Conservation (phyloP, 139 green algal species). For the Microglena sp. region DNA sequence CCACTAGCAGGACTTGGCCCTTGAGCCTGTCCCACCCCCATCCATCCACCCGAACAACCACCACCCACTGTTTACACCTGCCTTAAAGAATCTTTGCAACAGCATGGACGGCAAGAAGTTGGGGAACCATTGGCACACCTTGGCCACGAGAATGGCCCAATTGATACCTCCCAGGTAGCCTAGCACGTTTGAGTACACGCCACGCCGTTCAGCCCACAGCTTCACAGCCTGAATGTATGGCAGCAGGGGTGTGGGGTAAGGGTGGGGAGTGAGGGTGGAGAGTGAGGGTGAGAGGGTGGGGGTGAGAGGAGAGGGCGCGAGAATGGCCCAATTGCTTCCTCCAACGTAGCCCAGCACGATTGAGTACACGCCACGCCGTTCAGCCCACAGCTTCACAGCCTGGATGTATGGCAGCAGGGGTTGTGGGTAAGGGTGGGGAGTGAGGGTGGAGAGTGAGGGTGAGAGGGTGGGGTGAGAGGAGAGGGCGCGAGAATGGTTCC, state of each 20-base stretch:
- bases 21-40: slow-evolving; percentile 91
- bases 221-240: slow-evolving; percentile 80
- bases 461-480: no score
- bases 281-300: slow-evolving; percentile 4
- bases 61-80: no score
- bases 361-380: slow-evolving; percentile 66
- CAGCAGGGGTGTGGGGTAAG: no score
- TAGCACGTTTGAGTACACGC: slow-evolving; percentile 74
- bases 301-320: not conserved
- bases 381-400: slow-evolving; percentile 86
- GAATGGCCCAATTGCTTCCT: slow-evolving; percentile 85
- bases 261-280: no score
- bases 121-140: slow-evolving; percentile 82
- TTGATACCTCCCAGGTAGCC: slow-evolving; percentile 96
- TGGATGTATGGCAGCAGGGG: no score
- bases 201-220: slow-evolving; percentile 78
- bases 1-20: slow-evolving; percentile 73
- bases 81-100: slow-evolving; percentile 79
- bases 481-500: no score
- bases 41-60: no score
- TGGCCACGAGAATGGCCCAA: slow-evolving; percentile 88
- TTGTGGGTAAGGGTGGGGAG: no score
- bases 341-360: slow-evolving; percentile 88
- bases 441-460: slow-evolving; percentile 8
- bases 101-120: slow-evolving; percentile 41